Percentiles rank a stretch among this genome's conserved stretches.
Evolutionary conservation across 805 yeast genomes (phyloP).

Genomic region (Dipodascopsis uninucleata): DNA sequence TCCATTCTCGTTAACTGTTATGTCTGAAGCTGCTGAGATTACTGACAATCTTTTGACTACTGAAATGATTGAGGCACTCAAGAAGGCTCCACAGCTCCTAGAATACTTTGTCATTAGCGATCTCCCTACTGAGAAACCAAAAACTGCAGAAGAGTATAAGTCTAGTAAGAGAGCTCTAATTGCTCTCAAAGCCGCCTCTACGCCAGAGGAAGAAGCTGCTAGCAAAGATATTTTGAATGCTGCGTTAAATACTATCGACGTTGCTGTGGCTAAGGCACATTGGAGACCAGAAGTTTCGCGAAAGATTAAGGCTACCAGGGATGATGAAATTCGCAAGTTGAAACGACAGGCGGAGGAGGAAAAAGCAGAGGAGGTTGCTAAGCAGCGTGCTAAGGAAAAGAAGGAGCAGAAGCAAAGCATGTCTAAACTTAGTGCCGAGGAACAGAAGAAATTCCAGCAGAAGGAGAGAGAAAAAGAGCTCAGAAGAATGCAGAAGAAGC

Average conservation of each 20-base stretch:
- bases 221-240: constrained; percentile 51
- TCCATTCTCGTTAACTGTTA: constrained; percentile 74
- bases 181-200: constrained; percentile 51
- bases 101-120: constrained; percentile 79
- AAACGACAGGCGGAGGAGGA: constrained; percentile 62
- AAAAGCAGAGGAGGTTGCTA: constrained; percentile 60
- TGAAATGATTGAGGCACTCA: constrained; percentile 45
- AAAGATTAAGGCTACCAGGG: constrained; percentile 76
- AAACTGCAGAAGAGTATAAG: constrained; percentile 50
- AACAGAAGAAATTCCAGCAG: constrained; percentile 72
- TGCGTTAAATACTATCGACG: constrained; percentile 58
- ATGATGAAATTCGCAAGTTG: constrained; percentile 64
- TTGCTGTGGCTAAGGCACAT: constrained; percentile 48
- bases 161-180: constrained; percentile 52
- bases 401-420: constrained; percentile 41
- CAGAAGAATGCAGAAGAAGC: constrained; percentile 61
- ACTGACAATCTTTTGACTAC: constrained; percentile 58
- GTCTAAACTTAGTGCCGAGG: constrained; percentile 63
- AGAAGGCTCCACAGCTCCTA: constrained; percentile 46
- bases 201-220: constrained; percentile 48
- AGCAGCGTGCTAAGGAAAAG: constrained; percentile 61
- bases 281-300: constrained; percentile 73
- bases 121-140: constrained; percentile 72
- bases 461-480: constrained; percentile 79
- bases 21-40: constrained; percentile 84